Evolutionary conservation across 495 filamentous ascomycete genomes (phyloP).

Genomic region (Cryomyces antarcticus): DNA sequence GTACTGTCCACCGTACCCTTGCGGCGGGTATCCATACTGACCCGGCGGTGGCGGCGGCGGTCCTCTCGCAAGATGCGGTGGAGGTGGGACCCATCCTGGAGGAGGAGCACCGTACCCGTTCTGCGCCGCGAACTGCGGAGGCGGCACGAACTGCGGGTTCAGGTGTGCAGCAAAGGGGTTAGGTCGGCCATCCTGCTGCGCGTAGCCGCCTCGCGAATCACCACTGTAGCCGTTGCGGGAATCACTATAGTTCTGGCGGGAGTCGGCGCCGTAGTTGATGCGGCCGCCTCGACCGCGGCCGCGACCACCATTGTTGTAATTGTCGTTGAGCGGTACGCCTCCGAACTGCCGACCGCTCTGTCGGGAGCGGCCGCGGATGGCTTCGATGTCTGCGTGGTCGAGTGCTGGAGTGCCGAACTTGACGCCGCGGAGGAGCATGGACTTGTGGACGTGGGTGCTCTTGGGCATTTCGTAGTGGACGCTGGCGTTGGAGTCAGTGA

Average conservation of each 20-base stretch:
- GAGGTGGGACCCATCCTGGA: too few species aligned
- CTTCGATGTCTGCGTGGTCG: conserved; percentile 49
- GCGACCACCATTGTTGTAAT: conserved; percentile 16
- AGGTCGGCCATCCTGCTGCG: conserved; percentile 14
- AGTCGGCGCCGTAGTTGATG: conserved; percentile 25
- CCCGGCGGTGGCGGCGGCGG: neutral
- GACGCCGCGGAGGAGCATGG: conserved; percentile 77
- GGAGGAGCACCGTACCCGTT: too few species aligned
- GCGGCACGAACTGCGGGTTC: conserved; percentile 25
- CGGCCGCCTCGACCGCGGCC: conserved; percentile 28
- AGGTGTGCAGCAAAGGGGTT: conserved; percentile 36
- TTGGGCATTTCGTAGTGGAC: conserved; percentile 70
- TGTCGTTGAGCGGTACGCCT: conserved; percentile 33
- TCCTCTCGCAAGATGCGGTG: neutral
- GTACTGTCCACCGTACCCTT: neutral
- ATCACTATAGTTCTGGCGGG: conserved; percentile 17
- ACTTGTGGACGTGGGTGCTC: conserved; percentile 58
- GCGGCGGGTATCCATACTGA: neutral
- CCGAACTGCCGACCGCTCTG: conserved; percentile 41
- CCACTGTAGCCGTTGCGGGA: conserved; percentile 13
- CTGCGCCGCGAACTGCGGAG: too few species aligned
- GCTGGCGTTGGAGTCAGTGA: conserved; percentile 20
- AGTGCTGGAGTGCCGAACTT: conserved; percentile 49
- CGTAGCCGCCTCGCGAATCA: neutral
- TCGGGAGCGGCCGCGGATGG: conserved; percentile 36